Evolutionary conservation across 2,329 filamentous ascomycete species (phyloP).

Genomic region (Botrytis elliptica): DNA sequence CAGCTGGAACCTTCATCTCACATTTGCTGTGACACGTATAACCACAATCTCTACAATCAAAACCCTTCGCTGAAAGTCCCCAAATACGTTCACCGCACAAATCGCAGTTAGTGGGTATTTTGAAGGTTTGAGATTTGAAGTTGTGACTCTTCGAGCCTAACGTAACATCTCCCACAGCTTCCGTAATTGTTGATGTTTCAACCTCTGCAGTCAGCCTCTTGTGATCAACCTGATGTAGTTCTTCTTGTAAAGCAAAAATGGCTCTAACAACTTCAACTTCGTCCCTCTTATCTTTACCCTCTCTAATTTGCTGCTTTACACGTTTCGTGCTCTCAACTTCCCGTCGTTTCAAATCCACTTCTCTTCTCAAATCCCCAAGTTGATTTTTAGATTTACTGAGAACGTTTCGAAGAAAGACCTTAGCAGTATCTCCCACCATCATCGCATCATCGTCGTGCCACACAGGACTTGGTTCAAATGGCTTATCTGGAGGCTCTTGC

Average conservation of each 20-base stretch:
- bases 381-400: slow-evolving; percentile 86
- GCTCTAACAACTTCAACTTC: slow-evolving; percentile 80
- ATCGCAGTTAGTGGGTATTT: slow-evolving; percentile 98
- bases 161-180: slow-evolving; percentile 86
- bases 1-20: slow-evolving; percentile 96
- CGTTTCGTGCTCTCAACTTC: slow-evolving; percentile 79
- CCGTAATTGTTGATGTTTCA: slow-evolving; percentile 89
- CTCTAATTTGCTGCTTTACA: slow-evolving; percentile 71
- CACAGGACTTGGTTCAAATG: slow-evolving; percentile 90
- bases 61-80: slow-evolving; percentile 94
- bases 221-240: slow-evolving; percentile 79
- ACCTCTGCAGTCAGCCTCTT: slow-evolving; percentile 86
- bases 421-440: slow-evolving; percentile 81
- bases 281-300: slow-evolving; percentile 84
- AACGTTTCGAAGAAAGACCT: slow-evolving; percentile 87
- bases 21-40: slow-evolving; percentile 99
- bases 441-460: slow-evolving; percentile 94
- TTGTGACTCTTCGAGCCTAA: slow-evolving; percentile 92
- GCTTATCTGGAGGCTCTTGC: slow-evolving; percentile 80
- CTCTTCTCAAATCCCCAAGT: slow-evolving; percentile 73
- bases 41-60: slow-evolving; percentile 92
- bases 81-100: slow-evolving; percentile 95
- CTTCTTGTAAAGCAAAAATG: slow-evolving; percentile 82
- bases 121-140: slow-evolving; percentile 98
- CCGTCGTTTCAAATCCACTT: slow-evolving; percentile 80